Evolutionary conservation across 371 early-diverging fungal species (phyloP).

Genomic region (Mortierella sp.): DNA sequence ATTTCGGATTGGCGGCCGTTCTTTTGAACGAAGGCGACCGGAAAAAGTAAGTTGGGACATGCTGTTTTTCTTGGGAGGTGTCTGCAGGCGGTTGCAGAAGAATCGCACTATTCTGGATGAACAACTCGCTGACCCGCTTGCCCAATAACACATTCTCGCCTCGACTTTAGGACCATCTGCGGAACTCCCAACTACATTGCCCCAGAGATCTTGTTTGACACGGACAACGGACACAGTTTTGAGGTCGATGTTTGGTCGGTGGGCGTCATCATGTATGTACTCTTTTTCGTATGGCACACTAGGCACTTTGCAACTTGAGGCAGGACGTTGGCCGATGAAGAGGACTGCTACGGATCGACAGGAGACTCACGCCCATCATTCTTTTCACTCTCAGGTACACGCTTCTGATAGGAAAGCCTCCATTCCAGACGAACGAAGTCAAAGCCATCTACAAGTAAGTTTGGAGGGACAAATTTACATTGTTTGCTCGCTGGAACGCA

Average conservation of each 20-base stretch:
- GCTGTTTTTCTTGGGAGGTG: background rate
- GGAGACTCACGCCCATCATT: background rate
- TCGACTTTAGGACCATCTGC: slow-evolving; percentile 83
- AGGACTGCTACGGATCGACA: background rate
- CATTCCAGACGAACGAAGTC: slow-evolving; percentile 93
- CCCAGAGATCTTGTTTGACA: slow-evolving; percentile 95
- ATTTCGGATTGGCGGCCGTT: slow-evolving; percentile 97
- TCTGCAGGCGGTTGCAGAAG: background rate
- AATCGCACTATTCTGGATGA: background rate
- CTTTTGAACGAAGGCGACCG: slow-evolving; percentile 82
- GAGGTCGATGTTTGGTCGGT: slow-evolving; percentile 99
- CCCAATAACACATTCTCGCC: background rate
- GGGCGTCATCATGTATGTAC: slow-evolving; percentile 90
- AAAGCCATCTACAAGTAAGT: slow-evolving; percentile 84
- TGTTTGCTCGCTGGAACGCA: background rate
- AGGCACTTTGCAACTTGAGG: background rate
- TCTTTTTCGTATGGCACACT: background rate
- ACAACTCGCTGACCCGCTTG: background rate
- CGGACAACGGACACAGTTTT: slow-evolving; percentile 91
- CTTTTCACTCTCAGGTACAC: slow-evolving; percentile 77
- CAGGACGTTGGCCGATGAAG: background rate
- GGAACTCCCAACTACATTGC: slow-evolving; percentile 99
- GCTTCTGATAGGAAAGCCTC: slow-evolving; percentile 94
- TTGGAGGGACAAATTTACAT: background rate
- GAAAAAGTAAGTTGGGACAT: slow-evolving; percentile 76